A percentile compares a stretch with the other conserved stretches of the same genome.
phyloP scores from a whole-genome alignment of 768 basidiomycete species.

The Cystobasidium onofrii region DNA sequence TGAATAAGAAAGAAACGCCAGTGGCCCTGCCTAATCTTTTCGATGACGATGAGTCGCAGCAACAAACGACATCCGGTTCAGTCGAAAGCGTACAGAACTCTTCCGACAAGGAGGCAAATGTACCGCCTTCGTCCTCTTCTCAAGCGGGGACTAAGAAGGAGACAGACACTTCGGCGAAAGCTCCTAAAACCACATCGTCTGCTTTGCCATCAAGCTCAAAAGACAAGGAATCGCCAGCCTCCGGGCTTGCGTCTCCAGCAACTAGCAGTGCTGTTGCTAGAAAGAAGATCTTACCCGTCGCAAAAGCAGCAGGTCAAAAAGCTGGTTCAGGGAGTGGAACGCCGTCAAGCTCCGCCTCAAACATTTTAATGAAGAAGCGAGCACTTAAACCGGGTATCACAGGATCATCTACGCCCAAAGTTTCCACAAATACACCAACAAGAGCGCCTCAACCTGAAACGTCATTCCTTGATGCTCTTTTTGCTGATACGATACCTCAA shows the following conservation, averaged over 20 bases:
- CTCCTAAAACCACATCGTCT: background rate
- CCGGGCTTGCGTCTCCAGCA: background rate
- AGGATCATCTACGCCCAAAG: background rate
- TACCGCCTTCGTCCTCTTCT: background rate
- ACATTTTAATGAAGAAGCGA: background rate
- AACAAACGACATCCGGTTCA: no score
- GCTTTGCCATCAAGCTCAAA: background rate
- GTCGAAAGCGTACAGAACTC: background rate
- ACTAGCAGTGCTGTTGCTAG: background rate
- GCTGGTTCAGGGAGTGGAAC: background rate
- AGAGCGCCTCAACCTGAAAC: background rate
- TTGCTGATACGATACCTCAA: constrained; percentile 18
- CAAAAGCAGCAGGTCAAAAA: background rate
- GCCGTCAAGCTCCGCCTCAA: background rate
- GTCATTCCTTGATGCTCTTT: constrained; percentile 21
- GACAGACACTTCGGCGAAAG: background rate
- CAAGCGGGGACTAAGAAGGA: background rate
- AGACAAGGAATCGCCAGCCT: background rate
- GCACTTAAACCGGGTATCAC: background rate
- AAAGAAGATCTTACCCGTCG: background rate
- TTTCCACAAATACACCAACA: background rate
- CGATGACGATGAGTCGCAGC: background rate
- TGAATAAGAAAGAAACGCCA: background rate
- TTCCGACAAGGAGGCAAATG: background rate
- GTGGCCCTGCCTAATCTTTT: background rate